Base-by-base conservation (phyloP, 768 basidiomycete genomes). In the Inosperma sp. region DNA sequence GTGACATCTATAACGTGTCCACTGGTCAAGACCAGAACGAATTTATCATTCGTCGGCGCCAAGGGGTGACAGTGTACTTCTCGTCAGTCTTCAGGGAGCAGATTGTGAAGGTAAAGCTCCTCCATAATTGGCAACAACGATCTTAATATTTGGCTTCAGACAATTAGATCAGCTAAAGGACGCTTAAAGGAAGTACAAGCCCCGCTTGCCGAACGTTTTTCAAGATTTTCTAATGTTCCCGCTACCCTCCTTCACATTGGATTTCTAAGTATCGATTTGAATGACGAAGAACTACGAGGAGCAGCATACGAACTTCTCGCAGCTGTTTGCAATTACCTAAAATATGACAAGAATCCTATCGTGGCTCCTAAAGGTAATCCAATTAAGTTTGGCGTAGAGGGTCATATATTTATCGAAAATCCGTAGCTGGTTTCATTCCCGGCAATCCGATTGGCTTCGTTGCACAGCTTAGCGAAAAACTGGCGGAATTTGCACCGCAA, bases 171-270 rank as follows among this genome's bases (percentile, higher is more conserved):
- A n/a, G 84, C 88, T 1, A 93, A 93, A 62, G 81, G 80, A 17
- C 77, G 77, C 21, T 71, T 87, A 59, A 82, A 80, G 53, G 80
- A 82, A 34, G 72, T 68, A 6, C 78, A 77, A 29, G 62, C 71
- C 23, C 66, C 76, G 1, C 68, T 79, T 6, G 67, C 78, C 4
- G 87, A 87, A 53, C 75, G 88, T 7, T 83, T 85, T 56, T 81
- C 86, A 6, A 77, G 87, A 47, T 84, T 90, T 53, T 88, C 84
- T 3, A 93, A 93, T 59, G 84, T 93, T 16, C 85, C 89, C 6
- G 88, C 91, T 0, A 86, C 88, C 0, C 68, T 96, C 39, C 72
- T 95, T n/a, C 93, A 93, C 58, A 79, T 92, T 25, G 88, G 89
- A 16, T 77, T 96, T 66, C 74, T 91, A 13, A 90, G 86, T 55